These are phyloP conservation scores for Beauveria scarabaeidicola DNA, from an alignment of 2,329 filamentous ascomycete species.

Conservation along the genomic window DNA sequence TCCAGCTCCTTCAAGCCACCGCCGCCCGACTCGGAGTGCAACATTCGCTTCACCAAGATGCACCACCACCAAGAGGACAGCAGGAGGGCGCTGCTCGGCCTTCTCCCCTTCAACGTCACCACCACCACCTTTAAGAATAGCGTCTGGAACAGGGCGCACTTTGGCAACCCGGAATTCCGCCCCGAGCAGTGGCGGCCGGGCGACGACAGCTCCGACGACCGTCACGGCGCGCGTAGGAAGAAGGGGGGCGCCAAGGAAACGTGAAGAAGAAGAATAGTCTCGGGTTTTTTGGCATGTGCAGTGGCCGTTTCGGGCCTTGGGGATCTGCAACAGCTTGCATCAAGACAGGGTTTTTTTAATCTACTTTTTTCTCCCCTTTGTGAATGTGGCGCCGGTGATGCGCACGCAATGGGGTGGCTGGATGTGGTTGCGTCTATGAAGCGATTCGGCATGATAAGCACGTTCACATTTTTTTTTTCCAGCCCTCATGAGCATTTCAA, in stretches of 20 bases:
- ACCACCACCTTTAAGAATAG: constrained; percentile 58
- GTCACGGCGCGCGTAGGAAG: constrained; percentile 14
- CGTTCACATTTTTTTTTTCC: background rate
- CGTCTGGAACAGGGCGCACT: constrained; percentile 59
- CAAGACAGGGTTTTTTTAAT: background rate
- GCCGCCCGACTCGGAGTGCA: constrained; percentile 17
- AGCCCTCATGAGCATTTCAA: background rate
- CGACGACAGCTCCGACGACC: constrained; percentile 26
- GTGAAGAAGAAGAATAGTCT: background rate
- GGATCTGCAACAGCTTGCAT: no score
- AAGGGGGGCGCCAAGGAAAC: background rate
- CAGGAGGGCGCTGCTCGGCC: constrained; percentile 22
- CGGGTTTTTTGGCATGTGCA: background rate
- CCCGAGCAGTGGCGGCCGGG: constrained; percentile 37
- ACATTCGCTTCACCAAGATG: constrained; percentile 41
- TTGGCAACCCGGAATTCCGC: constrained; percentile 50
- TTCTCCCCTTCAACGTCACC: constrained; percentile 19
- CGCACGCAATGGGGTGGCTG: background rate
- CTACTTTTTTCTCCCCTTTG: background rate
- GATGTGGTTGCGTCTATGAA: background rate
- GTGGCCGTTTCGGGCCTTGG: background rate
- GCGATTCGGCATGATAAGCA: background rate
- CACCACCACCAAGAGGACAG: constrained; percentile 42
- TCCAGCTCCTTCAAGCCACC: background rate
- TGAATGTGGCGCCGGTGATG: background rate